Conservation (phyloP, 495 filamentous ascomycete species). For the Apodospora peruviana region DNA sequence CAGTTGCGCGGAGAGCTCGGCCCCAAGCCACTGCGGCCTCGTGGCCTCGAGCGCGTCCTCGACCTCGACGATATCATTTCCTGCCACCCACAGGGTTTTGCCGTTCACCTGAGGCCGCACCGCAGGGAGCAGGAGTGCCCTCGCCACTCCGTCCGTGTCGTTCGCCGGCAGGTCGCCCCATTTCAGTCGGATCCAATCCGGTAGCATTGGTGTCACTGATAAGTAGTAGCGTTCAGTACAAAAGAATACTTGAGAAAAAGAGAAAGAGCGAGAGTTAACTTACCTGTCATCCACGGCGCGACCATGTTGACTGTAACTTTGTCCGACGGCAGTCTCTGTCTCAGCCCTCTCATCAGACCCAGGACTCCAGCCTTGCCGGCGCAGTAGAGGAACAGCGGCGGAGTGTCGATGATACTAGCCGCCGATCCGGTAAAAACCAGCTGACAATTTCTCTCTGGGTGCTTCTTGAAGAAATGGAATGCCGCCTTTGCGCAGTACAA, state of each 20-base stretch:
- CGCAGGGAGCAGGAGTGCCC: neutral
- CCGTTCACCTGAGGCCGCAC: neutral
- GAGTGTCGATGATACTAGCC: neutral
- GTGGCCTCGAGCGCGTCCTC: neutral
- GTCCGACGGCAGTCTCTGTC: neutral
- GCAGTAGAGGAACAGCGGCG: neutral
- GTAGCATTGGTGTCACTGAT: neutral
- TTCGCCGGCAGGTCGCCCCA: conserved; percentile 1
- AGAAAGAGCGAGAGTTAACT: neutral
- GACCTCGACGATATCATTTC: neutral
- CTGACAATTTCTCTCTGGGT: neutral
- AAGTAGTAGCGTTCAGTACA: neutral
- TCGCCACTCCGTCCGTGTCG: neutral
- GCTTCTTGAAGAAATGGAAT: conserved; percentile 1
- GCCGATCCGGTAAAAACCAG: neutral
- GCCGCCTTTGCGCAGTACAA: neutral
- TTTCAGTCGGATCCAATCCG: conserved; percentile 1
- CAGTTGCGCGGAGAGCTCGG: neutral
- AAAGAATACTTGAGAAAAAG: neutral
- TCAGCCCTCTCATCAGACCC: neutral
- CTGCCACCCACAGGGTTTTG: neutral
- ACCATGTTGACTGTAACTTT: conserved; percentile 1
- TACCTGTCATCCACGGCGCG: neutral
- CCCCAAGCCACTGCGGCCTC: neutral
- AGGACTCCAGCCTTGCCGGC: neutral